A percentile compares a stretch with the other conserved stretches of the same genome.
phyloP scores from a whole-genome alignment of 192 early-diverging fungal species.

The Entomortierella lignicola region DNA sequence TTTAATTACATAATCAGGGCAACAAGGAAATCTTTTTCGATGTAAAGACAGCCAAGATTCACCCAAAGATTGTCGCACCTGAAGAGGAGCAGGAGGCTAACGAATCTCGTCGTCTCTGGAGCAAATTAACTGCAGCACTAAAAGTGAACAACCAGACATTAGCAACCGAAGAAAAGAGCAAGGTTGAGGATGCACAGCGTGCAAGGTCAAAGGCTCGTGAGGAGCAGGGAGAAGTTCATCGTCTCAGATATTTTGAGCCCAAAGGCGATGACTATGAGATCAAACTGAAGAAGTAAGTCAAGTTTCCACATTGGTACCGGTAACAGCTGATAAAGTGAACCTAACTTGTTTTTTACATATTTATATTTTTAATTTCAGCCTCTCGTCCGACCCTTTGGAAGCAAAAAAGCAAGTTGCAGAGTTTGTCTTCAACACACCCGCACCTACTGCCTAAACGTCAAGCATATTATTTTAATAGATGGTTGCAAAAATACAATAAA shows the following conservation, averaged over 20 bases:
- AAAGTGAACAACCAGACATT: constrained; percentile 69
- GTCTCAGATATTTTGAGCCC: constrained; percentile 71
- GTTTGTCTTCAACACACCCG: constrained; percentile 38
- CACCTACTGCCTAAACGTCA: neutral
- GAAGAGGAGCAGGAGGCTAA: constrained; percentile 79
- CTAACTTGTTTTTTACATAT: neutral
- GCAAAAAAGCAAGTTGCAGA: constrained; percentile 41
- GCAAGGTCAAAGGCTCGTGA: constrained; percentile 66
- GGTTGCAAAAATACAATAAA: neutral
- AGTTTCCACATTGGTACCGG: neutral
- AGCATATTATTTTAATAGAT: neutral
- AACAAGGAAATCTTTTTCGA: constrained; percentile 80
- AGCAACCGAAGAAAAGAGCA: constrained; percentile 78
- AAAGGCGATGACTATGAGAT: constrained; percentile 52
- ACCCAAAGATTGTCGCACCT: constrained; percentile 76
- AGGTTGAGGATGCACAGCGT: constrained; percentile 82
- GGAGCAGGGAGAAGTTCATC: constrained; percentile 61
- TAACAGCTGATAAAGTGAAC: neutral
- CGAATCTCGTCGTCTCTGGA: constrained; percentile 90
- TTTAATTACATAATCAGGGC: constrained; percentile 19
- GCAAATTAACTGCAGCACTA: constrained; percentile 79
- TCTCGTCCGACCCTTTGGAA: constrained; percentile 45
- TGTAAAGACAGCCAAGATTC: constrained; percentile 69
- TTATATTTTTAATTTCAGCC: constrained; percentile 7
- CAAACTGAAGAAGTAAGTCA: constrained; percentile 58